These are phyloP conservation scores for Rhododendron henanense DNA, from an alignment of 148 eudicot genomes.

Conservation along the genomic window DNA sequence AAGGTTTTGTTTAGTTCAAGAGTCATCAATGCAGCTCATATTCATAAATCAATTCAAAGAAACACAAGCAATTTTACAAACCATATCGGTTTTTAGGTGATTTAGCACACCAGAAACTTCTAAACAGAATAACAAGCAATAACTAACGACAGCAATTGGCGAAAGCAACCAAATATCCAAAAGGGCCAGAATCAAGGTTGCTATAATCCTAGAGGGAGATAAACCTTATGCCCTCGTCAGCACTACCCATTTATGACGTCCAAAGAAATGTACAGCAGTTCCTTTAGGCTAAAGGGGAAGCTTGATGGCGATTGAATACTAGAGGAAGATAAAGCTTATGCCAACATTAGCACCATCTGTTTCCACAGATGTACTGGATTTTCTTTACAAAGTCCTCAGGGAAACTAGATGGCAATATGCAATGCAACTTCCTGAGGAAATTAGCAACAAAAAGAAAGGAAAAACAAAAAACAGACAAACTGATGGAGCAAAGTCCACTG, in stretches of 20 bases:
- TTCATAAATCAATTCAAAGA: slow-evolving; percentile 19
- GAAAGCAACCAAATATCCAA: not conserved
- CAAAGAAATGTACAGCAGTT: not conserved
- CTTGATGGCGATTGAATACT: too few relatives aligned
- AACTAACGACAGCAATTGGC: not conserved
- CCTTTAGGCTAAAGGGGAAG: not conserved
- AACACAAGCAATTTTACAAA: slow-evolving; percentile 8
- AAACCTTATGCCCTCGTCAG: not conserved
- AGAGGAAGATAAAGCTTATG: not conserved
- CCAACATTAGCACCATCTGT: not conserved
- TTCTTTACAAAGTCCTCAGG: not conserved
- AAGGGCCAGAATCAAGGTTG: not conserved
- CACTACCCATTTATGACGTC: not conserved
- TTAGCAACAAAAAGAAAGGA: not conserved
- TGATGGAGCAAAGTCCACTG: not conserved
- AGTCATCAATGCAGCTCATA: slow-evolving; percentile 22
- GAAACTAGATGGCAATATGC: slow-evolving; percentile 2
- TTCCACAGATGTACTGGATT: not conserved
- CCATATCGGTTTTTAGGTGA: not conserved
- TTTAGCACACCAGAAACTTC: not conserved
- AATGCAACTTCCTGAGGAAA: not conserved
- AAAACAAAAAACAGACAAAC: not conserved
- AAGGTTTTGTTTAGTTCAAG: slow-evolving; percentile 37
- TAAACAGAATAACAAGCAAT: slow-evolving; percentile 3
- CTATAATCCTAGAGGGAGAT: not conserved